Base-by-base conservation (phyloP, 306 rosid species). In the Phaseolus lunatus region DNA sequence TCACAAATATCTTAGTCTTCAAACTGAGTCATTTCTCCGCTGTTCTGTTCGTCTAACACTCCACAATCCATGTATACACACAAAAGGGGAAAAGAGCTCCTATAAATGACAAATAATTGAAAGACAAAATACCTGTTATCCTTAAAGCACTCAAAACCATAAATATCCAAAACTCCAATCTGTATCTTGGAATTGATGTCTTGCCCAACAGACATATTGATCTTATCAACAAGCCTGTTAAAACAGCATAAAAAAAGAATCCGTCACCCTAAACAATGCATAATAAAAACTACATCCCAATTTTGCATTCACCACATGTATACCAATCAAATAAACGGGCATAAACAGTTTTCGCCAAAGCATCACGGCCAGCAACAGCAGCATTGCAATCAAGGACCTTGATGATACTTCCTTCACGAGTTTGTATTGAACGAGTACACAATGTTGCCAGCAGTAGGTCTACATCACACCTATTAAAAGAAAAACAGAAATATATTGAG, bases 61-160 rank as follows among this genome's bases (percentile, higher is more conserved):
- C 57, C 77, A 57, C 48, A 66, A 39, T 43, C 56, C 57, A 65
- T 39, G 27, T 41, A 48, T 39, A 56, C 47, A 29, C 5, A 33
- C 18, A 63, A 57, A 31, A 13, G 4, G 11, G 4, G 39, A 7
- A 24, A 52, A 50, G n/a, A n/a, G 47, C 9, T 5, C 16, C 9
- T 59, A 31, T 26, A 58, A 71, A 75, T 67, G 71, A 66, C 73
- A 68, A 57, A 76, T 33, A 73, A 76, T 47, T 76, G 70, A 83
- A 33, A 48, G 22, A 75, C 74, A 56, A 68, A 62, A 76, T 83
- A 92, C 99, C 97, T 95, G 33, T 95, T 95, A 83, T 95, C 91
- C 91, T 90, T 95, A 26, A 95, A 95, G 87, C 99, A 95, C 80
- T 95, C 99, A 82, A 95, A 95, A 71, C 99, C 99, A 67, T 95